These are phyloP conservation scores for Ceratocystis eucalypticola DNA, from an alignment of 2,329 filamentous ascomycete species.

Conservation along the genomic window DNA sequence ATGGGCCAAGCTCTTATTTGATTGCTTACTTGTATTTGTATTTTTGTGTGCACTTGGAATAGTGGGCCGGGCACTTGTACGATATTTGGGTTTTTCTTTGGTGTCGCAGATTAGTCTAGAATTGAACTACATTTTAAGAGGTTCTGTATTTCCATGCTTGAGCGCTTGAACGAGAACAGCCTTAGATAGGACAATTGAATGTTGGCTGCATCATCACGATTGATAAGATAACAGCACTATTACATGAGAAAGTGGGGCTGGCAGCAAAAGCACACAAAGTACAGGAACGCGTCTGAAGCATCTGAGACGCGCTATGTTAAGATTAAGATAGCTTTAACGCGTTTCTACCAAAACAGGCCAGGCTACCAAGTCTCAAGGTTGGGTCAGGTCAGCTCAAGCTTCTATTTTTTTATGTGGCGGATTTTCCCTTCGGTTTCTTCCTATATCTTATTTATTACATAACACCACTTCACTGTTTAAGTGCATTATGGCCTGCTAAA, in stretches of 20 bases:
- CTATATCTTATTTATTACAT: not conserved
- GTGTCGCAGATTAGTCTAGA: no score
- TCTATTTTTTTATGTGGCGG: not conserved
- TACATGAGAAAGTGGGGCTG: not conserved
- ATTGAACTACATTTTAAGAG: no score
- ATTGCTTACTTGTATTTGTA: constrained; percentile 6
- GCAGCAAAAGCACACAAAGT: not conserved
- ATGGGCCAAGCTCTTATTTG: constrained; percentile 66
- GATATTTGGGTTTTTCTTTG: not conserved
- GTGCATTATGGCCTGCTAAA: no score
- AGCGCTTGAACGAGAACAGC: no score
- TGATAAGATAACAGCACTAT: not conserved
- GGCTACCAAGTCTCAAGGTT: not conserved
- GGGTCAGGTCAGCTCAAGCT: not conserved
- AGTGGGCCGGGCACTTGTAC: not conserved
- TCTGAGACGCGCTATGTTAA: not conserved
- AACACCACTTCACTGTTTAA: not conserved
- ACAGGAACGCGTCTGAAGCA: not conserved
- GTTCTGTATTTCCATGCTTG: no score
- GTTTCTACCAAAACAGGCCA: constrained; percentile 12
- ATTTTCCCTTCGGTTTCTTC: not conserved
- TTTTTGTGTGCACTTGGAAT: not conserved
- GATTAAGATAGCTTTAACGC: constrained; percentile 15
- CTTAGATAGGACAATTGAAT: not conserved
- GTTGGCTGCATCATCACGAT: not conserved